A percentile compares a stretch with the other conserved stretches of the same genome.
Evolutionary conservation across 805 yeast genomes (phyloP).

Genomic region (Lipomyces mesembrius): DNA sequence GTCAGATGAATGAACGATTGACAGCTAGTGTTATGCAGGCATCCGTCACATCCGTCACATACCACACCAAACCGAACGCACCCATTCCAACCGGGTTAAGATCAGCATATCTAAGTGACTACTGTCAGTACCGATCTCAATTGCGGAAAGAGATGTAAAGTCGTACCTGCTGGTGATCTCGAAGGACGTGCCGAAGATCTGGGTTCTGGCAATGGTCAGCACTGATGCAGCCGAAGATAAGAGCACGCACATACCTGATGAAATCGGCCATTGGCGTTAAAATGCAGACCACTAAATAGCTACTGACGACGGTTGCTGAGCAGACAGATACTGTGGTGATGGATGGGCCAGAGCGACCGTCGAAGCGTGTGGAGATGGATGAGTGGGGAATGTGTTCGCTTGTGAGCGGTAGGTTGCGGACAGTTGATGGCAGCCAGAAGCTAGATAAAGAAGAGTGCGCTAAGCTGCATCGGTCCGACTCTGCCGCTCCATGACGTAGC

Average conservation of each 20-base stretch:
- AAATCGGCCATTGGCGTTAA: slow-evolving; percentile 42
- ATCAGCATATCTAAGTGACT: slow-evolving; percentile 70
- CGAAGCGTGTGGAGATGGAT: not conserved
- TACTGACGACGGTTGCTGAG: not conserved
- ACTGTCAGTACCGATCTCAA: slow-evolving; percentile 1
- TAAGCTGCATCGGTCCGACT: not conserved
- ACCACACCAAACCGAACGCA: slow-evolving; percentile 94
- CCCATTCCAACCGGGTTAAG: slow-evolving; percentile 99
- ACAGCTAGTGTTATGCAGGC: not conserved
- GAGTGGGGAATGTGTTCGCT: not conserved
- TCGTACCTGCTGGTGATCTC: slow-evolving; percentile 68
- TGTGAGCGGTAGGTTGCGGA: not conserved
- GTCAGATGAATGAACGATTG: slow-evolving; percentile 1
- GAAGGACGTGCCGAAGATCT: slow-evolving; percentile 92
- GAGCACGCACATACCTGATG: slow-evolving; percentile 38
- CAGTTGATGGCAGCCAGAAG: not conserved
- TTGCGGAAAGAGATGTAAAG: slow-evolving; percentile 37
- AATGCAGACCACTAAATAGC: not conserved
- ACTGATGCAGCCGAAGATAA: not conserved
- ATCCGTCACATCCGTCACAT: slow-evolving; percentile 12
- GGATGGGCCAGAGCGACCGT: not conserved
- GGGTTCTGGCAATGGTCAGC: slow-evolving; percentile 58
- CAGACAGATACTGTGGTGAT: not conserved
- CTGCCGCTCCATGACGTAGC: not conserved
- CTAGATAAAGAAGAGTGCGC: not conserved